phyloP scores from a whole-genome alignment of 257 asterid species.

The Penstemon newberryi region DNA sequence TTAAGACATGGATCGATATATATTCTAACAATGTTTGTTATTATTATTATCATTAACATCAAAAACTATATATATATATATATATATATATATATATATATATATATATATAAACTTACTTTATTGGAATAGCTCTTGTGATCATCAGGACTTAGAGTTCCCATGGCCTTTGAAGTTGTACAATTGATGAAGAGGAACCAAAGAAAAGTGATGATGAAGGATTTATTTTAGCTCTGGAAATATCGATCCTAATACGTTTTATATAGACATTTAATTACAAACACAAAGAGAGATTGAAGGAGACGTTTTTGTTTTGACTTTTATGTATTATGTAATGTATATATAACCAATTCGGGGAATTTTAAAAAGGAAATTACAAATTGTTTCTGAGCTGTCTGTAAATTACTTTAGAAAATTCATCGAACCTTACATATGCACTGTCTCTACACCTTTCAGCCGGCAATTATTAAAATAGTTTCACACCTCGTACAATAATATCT shows the following conservation, averaged over 20 bases:
- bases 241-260: neutral
- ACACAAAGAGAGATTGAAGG: constrained; percentile 13
- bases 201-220: neutral
- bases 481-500: neutral
- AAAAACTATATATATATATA: too few species aligned
- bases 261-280: neutral
- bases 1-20: too few species aligned
- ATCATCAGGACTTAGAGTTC: constrained; percentile 35
- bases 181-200: too few species aligned
- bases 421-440: neutral
- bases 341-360: neutral
- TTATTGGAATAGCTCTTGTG: constrained; percentile 24
- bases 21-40: too few species aligned
- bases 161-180: constrained; percentile 28
- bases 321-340: neutral
- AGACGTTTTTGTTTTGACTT: constrained; percentile 40
- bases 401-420: constrained; percentile 20
- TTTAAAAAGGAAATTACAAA: neutral
- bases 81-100: neutral
- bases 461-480: neutral
- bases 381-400: neutral
- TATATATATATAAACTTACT: constrained; percentile 20
- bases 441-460: constrained; percentile 19
- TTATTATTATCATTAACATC: too few species aligned
- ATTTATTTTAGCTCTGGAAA: neutral